Evolutionary conservation across 2,329 filamentous ascomycete species (phyloP).

Genomic region (Aspergillus tanneri): DNA sequence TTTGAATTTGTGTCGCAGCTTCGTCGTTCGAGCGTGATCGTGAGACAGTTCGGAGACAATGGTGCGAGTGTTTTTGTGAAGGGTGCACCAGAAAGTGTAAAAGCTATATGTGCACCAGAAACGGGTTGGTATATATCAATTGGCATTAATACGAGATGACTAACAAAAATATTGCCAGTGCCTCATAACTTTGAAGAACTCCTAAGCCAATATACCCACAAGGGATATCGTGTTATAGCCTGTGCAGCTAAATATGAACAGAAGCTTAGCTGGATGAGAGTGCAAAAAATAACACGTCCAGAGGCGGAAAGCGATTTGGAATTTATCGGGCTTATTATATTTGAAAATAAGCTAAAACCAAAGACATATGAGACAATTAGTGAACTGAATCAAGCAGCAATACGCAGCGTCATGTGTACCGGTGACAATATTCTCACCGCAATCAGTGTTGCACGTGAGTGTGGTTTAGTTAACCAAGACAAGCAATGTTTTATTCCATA

Average conservation of each 20-base stretch:
- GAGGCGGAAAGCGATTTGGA: constrained; percentile 81
- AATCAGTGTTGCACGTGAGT: constrained; percentile 91
- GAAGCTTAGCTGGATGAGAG: constrained; percentile 88
- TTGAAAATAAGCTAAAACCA: constrained; percentile 96
- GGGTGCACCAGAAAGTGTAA: constrained; percentile 94
- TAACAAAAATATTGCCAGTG: constrained; percentile 50
- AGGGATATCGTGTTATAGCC: constrained; percentile 93
- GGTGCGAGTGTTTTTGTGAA: constrained; percentile 91
- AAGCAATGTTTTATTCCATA: constrained; percentile 92
- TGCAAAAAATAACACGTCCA: constrained; percentile 85
- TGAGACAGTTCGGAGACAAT: constrained; percentile 79
- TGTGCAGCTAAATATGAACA: constrained; percentile 86
- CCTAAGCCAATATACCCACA: constrained; percentile 86
- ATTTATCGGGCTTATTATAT: constrained; percentile 95
- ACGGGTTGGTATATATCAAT: constrained; percentile 59
- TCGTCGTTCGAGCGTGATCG: constrained; percentile 86
- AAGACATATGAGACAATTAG: constrained; percentile 77
- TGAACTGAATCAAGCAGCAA: constrained; percentile 78
- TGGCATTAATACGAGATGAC: constrained; percentile 8
- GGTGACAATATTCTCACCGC: constrained; percentile 97
- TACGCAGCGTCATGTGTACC: constrained; percentile 92
- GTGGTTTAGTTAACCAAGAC: constrained; percentile 73
- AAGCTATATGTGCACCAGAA: constrained; percentile 80
- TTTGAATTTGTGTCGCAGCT: constrained; percentile 96
- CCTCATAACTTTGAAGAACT: constrained; percentile 88